Evolutionary conservation across 164 flowering plant genomes (phyloP).

Genomic region (Sextonia rubra): DNA sequence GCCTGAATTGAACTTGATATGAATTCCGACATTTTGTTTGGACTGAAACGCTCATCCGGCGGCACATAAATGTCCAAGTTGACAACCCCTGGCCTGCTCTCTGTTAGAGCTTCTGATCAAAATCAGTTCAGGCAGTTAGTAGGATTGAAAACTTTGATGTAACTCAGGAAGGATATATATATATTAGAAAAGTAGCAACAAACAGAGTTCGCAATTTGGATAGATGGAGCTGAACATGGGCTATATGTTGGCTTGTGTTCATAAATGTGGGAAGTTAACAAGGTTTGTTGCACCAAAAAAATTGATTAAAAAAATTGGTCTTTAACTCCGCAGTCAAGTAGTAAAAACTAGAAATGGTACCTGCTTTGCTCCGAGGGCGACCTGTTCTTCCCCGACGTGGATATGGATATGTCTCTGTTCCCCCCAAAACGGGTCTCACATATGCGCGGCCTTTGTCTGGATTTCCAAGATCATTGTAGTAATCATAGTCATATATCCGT

Average conservation of each 20-base stretch:
- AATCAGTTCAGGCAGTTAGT: not conserved
- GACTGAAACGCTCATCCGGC: constrained; percentile 42
- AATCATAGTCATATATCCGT: constrained; percentile 74
- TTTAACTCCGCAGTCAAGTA: not conserved
- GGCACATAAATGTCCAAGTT: constrained; percentile 40
- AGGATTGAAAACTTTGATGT: not conserved
- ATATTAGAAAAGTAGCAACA: no score
- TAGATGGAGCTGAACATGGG: no score
- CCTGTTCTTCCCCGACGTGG: constrained; percentile 87
- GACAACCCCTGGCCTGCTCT: constrained; percentile 27
- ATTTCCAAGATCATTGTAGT: constrained; percentile 75
- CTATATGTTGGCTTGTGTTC: no score
- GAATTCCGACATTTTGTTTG: constrained; percentile 35
- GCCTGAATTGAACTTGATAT: constrained; percentile 38
- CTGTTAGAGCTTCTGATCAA: constrained; percentile 27
- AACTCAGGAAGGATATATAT: not conserved
- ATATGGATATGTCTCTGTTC: constrained; percentile 70
- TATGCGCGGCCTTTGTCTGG: constrained; percentile 47
- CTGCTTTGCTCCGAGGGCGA: constrained; percentile 42
- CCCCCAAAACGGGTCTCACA: constrained; percentile 73
- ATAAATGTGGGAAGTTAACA: not conserved
- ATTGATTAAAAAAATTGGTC: no score
- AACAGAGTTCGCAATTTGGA: no score
- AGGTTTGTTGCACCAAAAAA: not conserved
- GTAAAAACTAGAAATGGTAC: constrained; percentile 17